Evolutionary conservation across 495 filamentous ascomycete genomes (phyloP), one percentile per base, ranked within the genome.

Genomic region (Sporormia fimetaria): DNA sequence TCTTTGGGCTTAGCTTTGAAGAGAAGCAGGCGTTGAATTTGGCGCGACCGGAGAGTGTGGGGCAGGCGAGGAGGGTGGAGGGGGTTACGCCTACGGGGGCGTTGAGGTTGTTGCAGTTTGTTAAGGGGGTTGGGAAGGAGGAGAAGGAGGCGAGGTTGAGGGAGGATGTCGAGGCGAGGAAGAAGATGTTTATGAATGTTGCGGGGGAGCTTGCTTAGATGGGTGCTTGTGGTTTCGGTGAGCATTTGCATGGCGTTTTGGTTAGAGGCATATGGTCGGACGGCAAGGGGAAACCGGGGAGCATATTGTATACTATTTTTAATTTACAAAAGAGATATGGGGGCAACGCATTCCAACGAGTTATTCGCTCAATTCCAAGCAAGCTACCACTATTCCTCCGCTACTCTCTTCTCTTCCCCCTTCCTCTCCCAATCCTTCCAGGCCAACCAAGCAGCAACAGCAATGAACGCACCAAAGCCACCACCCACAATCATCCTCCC

Each of bases 21-120:
- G 92, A 96, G 67, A 73, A 68, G 51, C 62, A 67, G 8, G 69
- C 78, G 5, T 69, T 98, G n/a, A 64, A 71, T 22, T 64, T 64
- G 16, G 75, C 84, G 7, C 61, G 75, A 27, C 90, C 90, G 4
- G 82, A 86, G 54, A 88, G 71, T 34, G 62, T 98, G 17, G 92
- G 85, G 2, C 87, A 93, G 76, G 87, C 88, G 12, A 64, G 85
- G 34, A 64, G 92, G 7, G 74, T 94, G 35, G 90, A 98, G 60
- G 88, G 90, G 1, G 69, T 83, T 9, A 83, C 79, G 21, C 75
- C 79, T 0, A 63, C 66, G 3, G 79, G 74, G 0, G 68, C 70
- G 21, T 47, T 82, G 38, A 58, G 64, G 34, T 43, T 84, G 43
- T 54, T 82, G n/a, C 59, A 56, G 25, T 68, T 68, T 54, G 73